Percentiles rank a stretch among this genome's conserved stretches.
These are phyloP conservation scores for Lodderomyces elongisporus DNA, from an alignment of 1,139 yeast genomes.

Conservation along the genomic window DNA sequence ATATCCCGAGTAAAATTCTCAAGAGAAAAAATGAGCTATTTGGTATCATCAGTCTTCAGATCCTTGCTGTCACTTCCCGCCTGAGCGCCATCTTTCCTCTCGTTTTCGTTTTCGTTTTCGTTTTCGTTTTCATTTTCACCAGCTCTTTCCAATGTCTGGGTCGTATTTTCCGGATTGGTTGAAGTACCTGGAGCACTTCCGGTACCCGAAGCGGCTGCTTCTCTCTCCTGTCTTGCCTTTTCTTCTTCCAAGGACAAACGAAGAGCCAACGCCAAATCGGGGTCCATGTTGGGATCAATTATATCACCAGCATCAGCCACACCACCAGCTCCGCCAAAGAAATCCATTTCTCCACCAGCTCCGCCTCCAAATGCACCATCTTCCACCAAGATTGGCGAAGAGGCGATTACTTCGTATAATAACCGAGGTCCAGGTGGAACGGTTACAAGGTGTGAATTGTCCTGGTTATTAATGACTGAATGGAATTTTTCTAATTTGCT, in stretches of 20 bases:
- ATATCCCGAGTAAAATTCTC: too few relatives aligned
- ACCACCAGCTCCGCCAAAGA: slow-evolving; percentile 35
- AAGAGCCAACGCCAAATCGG: slow-evolving; percentile 93
- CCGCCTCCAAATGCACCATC: slow-evolving; percentile 35
- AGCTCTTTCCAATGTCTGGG: too few relatives aligned
- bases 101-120: too few relatives aligned
- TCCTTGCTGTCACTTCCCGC: too few relatives aligned
- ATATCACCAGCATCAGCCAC: slow-evolving; percentile 52
- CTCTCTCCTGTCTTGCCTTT: slow-evolving; percentile 68
- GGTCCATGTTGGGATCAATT: slow-evolving; percentile 90
- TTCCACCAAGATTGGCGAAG: slow-evolving; percentile 65
- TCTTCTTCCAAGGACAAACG: slow-evolving; percentile 82
- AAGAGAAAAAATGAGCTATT: too few relatives aligned
- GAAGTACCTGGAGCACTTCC: too few relatives aligned
- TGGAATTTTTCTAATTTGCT: slow-evolving; percentile 77
- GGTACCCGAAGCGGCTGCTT: slow-evolving; percentile 34
- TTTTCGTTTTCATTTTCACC: too few relatives aligned
- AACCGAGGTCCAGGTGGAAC: slow-evolving; percentile 85
- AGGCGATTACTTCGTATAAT: slow-evolving; percentile 67
- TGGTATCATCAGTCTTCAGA: too few relatives aligned
- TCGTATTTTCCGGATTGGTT: too few relatives aligned
- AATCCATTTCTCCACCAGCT: slow-evolving; percentile 27
- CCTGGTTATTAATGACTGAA: slow-evolving; percentile 66
- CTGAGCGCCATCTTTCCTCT: too few relatives aligned
- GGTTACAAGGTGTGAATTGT: slow-evolving; percentile 79